Conservation (phyloP, 176 grass and related monocot genomes). For the Olyra latifolia region DNA sequence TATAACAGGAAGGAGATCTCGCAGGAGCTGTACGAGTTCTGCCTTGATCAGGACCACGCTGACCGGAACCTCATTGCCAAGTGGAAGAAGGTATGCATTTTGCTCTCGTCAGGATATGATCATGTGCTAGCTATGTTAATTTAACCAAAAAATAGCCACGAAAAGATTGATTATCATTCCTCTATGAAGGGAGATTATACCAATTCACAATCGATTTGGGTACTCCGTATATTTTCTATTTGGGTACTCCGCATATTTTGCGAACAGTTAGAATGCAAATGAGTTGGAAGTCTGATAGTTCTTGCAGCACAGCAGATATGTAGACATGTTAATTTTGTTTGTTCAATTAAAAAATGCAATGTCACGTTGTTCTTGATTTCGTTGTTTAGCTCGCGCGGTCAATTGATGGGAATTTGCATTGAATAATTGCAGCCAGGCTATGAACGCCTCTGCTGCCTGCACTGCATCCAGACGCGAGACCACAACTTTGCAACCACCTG, state of each 20-base stretch:
- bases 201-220: neutral
- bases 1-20: constrained; percentile 43
- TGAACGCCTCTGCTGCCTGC: neutral
- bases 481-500: neutral
- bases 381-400: no score
- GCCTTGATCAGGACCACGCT: constrained; percentile 40
- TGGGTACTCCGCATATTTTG: neutral
- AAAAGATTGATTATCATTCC: neutral
- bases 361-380: neutral
- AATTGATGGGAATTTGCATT: neutral
- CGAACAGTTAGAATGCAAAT: neutral
- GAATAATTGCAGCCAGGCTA: neutral
- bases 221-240: no score
- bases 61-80: constrained; percentile 45
- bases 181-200: neutral
- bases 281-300: neutral
- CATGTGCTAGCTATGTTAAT: neutral
- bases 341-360: no score
- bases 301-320: neutral
- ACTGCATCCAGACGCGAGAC: neutral
- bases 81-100: constrained; percentile 49
- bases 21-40: constrained; percentile 40
- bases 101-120: neutral
- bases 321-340: neutral
- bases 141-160: neutral